These are phyloP conservation scores for Pichia gijzeniarum DNA, from an alignment of 805 yeast species.

Conservation along the genomic window DNA sequence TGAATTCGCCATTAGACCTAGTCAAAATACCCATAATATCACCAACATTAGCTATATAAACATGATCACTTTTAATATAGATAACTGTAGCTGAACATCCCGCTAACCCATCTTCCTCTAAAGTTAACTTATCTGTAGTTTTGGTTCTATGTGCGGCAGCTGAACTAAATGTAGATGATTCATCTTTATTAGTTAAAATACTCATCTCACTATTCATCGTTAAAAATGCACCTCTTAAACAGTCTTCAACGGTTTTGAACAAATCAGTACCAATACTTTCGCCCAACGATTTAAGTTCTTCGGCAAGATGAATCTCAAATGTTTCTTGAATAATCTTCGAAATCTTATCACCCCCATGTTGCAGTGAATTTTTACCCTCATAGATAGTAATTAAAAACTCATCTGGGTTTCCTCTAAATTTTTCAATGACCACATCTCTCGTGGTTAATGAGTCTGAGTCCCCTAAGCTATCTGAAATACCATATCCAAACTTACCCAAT, in stretches of 20 bases:
- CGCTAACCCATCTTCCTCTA: slow-evolving; percentile 63
- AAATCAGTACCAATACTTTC: slow-evolving; percentile 32
- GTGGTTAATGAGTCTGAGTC: slow-evolving; percentile 55
- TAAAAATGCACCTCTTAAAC: slow-evolving; percentile 76
- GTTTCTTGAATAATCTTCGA: slow-evolving; percentile 68
- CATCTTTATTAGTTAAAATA: slow-evolving; percentile 42
- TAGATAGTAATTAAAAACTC: slow-evolving; percentile 77
- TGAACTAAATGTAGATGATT: slow-evolving; percentile 35
- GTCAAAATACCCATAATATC: slow-evolving; percentile 81
- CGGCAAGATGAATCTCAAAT: slow-evolving; percentile 60
- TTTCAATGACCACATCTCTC: slow-evolving; percentile 81
- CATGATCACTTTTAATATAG: slow-evolving; percentile 61
- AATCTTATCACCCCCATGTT: slow-evolving; percentile 53
- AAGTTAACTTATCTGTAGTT: slow-evolving; percentile 43
- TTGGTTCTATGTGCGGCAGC: slow-evolving; percentile 49
- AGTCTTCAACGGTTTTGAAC: slow-evolving; percentile 55
- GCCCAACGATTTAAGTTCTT: slow-evolving; percentile 46
- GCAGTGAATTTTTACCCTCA: slow-evolving; percentile 70
- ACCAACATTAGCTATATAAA: slow-evolving; percentile 86
- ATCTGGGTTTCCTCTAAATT: slow-evolving; percentile 77
- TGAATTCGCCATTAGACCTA: slow-evolving; percentile 72
- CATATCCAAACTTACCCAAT: slow-evolving; percentile 70
- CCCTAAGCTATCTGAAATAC: slow-evolving; percentile 87
- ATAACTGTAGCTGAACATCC: slow-evolving; percentile 85
- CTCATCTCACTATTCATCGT: slow-evolving; percentile 78